These are phyloP conservation scores for Candida maris DNA, from an alignment of 805 yeast genomes.

Conservation along the genomic window DNA sequence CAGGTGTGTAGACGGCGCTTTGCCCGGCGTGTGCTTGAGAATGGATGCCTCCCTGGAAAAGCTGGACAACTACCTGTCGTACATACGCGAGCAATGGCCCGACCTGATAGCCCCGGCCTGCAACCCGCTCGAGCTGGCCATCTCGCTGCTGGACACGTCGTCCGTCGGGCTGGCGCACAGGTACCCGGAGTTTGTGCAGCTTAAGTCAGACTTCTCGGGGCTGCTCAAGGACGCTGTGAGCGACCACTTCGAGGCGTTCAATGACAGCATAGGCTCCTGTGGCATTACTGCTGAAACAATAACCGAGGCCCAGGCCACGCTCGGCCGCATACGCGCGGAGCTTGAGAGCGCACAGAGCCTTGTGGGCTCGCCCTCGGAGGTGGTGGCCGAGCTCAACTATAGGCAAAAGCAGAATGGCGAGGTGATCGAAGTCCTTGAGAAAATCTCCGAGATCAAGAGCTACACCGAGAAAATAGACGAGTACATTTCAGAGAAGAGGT, in stretches of 20 bases:
- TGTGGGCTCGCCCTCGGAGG: slow-evolving; percentile 47
- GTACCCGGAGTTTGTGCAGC: slow-evolving; percentile 57
- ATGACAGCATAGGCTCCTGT: slow-evolving; percentile 81
- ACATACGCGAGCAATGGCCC: slow-evolving; percentile 28
- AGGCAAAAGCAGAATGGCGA: slow-evolving; percentile 60
- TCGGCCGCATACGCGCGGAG: slow-evolving; percentile 20
- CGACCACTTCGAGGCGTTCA: slow-evolving; percentile 79
- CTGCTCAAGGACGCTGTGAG: slow-evolving; percentile 70
- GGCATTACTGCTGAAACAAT: slow-evolving; percentile 64
- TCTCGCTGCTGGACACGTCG: slow-evolving; percentile 77
- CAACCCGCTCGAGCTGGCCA: slow-evolving; percentile 82
- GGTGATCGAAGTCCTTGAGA: slow-evolving; percentile 65
- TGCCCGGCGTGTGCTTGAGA: no score
- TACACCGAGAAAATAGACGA: slow-evolving; percentile 64
- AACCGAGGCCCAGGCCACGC: slow-evolving; percentile 52
- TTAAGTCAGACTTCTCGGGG: slow-evolving; percentile 53
- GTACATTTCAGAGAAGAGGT: slow-evolving; percentile 64
- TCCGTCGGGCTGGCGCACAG: slow-evolving; percentile 88
- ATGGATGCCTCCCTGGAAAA: slow-evolving; percentile 20
- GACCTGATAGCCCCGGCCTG: slow-evolving; percentile 49
- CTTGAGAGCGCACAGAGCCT: slow-evolving; percentile 18
- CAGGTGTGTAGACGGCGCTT: no score
- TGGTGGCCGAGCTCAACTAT: slow-evolving; percentile 60
- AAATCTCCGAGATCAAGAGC: slow-evolving; percentile 55
- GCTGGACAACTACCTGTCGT: slow-evolving; percentile 14